Base-by-base conservation (phyloP, 108 stramenopile genomes). In the Stephanodiscus minutulus region DNA sequence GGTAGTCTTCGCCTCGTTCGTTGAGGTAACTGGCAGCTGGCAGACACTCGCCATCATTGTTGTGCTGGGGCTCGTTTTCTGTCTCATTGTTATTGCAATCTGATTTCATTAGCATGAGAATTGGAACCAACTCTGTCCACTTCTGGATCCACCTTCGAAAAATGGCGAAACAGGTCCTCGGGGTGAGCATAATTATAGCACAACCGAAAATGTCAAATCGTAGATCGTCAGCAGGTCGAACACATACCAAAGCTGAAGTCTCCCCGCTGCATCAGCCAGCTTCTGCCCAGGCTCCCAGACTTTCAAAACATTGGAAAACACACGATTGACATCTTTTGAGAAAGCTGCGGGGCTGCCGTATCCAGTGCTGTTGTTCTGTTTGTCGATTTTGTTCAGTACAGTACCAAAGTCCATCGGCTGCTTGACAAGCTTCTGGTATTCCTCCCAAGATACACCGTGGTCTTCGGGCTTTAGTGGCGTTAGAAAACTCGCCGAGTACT, bases 301-400 rank as follows among this genome's bases (percentile, higher is more conserved):
- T 68, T 94, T 93, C 65, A 91, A 77, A 18, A 92, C 90, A 63
- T 96, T 96, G 37, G 88, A 68, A 80, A 95, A 94, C 28, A 96
- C 91, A 15, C 93, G 85, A 57, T 95, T 95, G 61, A 97, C 92
- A 80, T 97, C 94, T 68, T 93, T 91, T n/a, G 96, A 87, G 54
- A 97, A 90, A 46, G 79, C 87, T 3, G 92, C 90, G 31, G 91
- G 82, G 46, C 79, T 90, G 28, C 80, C 76, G 86, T 94, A 96
- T 18, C 70, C 73, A 35, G 44, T 41, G 33, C 61, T 86, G 39
- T 37, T 74, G 35, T 84, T 78, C 36, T 61, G 68, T 58, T 64
- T 74, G 72, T 81, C 68, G 22, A 97, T 74, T 60, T 85, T 87
- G 41, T 49, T 72, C 21, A 79, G 73, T 41, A 97, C 85, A 12